phyloP scores from a whole-genome alignment of 495 filamentous ascomycete genomes.

The Tuber calosporum region DNA sequence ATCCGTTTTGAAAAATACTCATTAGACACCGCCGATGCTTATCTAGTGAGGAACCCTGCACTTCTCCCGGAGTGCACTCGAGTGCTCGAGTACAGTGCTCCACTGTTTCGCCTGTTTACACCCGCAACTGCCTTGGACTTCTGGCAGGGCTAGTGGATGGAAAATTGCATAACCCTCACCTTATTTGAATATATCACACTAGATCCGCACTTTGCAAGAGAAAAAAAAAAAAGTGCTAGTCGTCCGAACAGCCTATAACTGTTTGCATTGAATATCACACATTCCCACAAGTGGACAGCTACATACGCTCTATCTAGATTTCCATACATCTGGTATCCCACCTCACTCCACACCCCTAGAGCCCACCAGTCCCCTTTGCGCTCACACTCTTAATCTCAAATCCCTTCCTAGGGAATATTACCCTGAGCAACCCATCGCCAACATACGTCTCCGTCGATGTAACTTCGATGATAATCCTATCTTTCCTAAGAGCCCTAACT shows the following conservation, averaged over 20 bases:
- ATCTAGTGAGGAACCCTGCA: not conserved
- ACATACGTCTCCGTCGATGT: slow-evolving; percentile 43
- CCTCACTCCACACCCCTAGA: slow-evolving; percentile 12
- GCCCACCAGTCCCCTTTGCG: slow-evolving; percentile 11
- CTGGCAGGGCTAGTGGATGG: not conserved
- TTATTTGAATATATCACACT: not conserved
- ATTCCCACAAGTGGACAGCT: not conserved
- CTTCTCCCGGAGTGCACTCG: not conserved
- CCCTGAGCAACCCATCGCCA: slow-evolving; percentile 39
- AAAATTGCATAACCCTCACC: not conserved
- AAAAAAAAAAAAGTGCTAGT: not conserved
- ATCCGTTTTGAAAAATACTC: not conserved
- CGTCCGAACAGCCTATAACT: not conserved
- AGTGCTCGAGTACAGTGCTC: too few species aligned
- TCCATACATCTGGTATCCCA: not conserved
- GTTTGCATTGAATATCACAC: not conserved
- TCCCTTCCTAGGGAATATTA: slow-evolving; percentile 54
- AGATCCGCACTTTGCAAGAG: not conserved
- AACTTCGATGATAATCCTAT: slow-evolving; percentile 51
- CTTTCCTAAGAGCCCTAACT: slow-evolving; percentile 47
- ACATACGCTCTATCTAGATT: not conserved
- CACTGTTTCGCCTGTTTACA: not conserved
- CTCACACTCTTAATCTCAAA: slow-evolving; percentile 46
- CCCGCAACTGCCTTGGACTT: not conserved
- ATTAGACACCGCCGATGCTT: not conserved